phyloP scores from a whole-genome alignment of 495 filamentous ascomycete genomes.

The Penicillium turbatum region DNA sequence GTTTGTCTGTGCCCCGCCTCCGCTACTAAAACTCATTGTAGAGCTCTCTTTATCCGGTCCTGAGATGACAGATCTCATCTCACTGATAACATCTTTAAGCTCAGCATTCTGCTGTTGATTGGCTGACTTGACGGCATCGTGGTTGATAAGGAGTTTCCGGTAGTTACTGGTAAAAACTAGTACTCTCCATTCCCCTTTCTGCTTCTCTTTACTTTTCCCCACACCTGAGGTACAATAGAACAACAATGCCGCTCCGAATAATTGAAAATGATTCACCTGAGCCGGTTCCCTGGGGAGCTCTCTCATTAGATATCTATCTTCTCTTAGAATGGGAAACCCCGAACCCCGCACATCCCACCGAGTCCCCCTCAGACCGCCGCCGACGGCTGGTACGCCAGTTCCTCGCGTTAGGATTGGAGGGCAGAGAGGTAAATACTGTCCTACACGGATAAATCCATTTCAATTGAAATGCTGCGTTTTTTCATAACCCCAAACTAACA shows the following conservation, averaged over 20 bases:
- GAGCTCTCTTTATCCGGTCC: background rate
- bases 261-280: too few species aligned
- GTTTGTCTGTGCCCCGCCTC: background rate
- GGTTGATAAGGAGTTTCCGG: background rate
- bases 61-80: background rate
- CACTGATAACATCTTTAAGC: background rate
- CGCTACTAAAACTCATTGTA: background rate
- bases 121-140: background rate
- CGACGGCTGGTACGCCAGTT: constrained; percentile 6
- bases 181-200: too few species aligned
- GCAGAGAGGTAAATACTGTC: background rate
- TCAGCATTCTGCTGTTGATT: background rate
- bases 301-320: constrained; percentile 2
- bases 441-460: background rate
- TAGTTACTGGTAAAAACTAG: too few species aligned
- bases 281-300: too few species aligned
- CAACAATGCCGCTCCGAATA: too few species aligned
- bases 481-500: too few species aligned
- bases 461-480: too few species aligned
- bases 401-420: constrained; percentile 1
- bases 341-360: background rate
- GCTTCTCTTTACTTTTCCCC: too few species aligned
- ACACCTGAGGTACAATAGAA: too few species aligned
- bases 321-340: constrained; percentile 7
- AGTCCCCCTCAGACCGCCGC: constrained; percentile 6